phyloP scores from a whole-genome alignment of 2,329 filamentous ascomycete genomes.

The Ploettnerulaceae sp. region DNA sequence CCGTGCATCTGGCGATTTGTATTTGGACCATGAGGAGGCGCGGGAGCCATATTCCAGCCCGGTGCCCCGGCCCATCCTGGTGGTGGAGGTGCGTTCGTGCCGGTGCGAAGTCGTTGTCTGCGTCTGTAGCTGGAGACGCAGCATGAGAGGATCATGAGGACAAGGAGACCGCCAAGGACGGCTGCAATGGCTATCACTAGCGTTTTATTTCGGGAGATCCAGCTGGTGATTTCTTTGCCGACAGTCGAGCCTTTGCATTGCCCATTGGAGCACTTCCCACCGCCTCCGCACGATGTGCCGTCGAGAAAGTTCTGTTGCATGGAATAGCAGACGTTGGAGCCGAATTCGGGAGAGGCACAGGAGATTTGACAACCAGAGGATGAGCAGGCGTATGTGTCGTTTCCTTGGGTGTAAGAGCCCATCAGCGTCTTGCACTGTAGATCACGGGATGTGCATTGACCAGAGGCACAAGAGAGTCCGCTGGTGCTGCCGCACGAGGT shows the following conservation, averaged over 20 bases:
- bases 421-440: constrained; percentile 83
- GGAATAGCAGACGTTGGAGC: constrained; percentile 60
- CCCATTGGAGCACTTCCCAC: constrained; percentile 75
- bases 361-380: constrained; percentile 67
- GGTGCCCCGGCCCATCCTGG: constrained; percentile 12
- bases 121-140: constrained; percentile 49
- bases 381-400: constrained; percentile 77
- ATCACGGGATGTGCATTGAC: constrained; percentile 90
- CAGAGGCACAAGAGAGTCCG: constrained; percentile 71
- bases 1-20: not conserved
- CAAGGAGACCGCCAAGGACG: constrained; percentile 66
- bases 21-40: not conserved
- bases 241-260: constrained; percentile 67
- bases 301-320: constrained; percentile 92
- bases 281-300: constrained; percentile 77
- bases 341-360: constrained; percentile 66
- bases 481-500: constrained; percentile 55
- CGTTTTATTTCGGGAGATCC: constrained; percentile 71
- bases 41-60: constrained; percentile 8
- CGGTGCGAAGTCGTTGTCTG: constrained; percentile 12
- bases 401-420: constrained; percentile 66
- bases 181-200: constrained; percentile 76
- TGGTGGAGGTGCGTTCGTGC: constrained; percentile 14
- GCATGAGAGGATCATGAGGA: constrained; percentile 66
- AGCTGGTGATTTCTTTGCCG: constrained; percentile 64